Evolutionary conservation across 192 early-diverging fungal species (phyloP).

Genomic region (Helicostylum pulchrum): DNA sequence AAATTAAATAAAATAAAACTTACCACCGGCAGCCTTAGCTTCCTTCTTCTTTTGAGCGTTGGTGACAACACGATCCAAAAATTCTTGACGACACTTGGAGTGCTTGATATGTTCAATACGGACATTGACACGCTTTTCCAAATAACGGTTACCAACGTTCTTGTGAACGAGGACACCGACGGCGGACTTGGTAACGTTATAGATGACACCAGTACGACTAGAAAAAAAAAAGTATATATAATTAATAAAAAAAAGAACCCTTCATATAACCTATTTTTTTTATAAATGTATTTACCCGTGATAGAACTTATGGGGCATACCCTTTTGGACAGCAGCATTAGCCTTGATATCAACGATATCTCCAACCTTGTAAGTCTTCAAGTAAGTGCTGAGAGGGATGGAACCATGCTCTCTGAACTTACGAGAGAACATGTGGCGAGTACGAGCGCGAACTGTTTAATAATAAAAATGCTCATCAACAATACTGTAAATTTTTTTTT

Average conservation of each 20-base stretch:
- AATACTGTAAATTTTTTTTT: background rate
- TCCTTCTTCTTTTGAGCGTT: constrained; percentile 84
- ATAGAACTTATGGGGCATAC: constrained; percentile 99
- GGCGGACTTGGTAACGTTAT: constrained; percentile 99
- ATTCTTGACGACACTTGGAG: constrained; percentile 98
- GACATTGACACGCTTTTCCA: constrained; percentile 98
- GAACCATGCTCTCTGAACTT: constrained; percentile 95
- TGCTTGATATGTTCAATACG: constrained; percentile 99
- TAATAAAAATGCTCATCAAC: background rate
- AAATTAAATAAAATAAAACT: background rate
- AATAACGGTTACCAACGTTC: constrained; percentile 94
- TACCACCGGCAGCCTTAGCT: constrained; percentile 52
- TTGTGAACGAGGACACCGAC: constrained; percentile 99
- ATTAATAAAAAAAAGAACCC: background rate
- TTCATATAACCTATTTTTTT: background rate
- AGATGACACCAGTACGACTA: constrained; percentile 95
- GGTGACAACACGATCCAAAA: constrained; percentile 94
- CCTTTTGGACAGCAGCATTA: constrained; percentile 98
- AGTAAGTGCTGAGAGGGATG: constrained; percentile 93
- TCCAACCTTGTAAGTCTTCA: constrained; percentile 97
- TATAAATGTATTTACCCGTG: constrained; percentile 72
- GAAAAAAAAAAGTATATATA: background rate
- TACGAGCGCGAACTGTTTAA: constrained; percentile 80
- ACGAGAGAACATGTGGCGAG: constrained; percentile 95
- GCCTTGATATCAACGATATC: constrained; percentile 99